phyloP scores from a whole-genome alignment of 2,329 filamentous ascomycete genomes.

The Neonectria sp. region DNA sequence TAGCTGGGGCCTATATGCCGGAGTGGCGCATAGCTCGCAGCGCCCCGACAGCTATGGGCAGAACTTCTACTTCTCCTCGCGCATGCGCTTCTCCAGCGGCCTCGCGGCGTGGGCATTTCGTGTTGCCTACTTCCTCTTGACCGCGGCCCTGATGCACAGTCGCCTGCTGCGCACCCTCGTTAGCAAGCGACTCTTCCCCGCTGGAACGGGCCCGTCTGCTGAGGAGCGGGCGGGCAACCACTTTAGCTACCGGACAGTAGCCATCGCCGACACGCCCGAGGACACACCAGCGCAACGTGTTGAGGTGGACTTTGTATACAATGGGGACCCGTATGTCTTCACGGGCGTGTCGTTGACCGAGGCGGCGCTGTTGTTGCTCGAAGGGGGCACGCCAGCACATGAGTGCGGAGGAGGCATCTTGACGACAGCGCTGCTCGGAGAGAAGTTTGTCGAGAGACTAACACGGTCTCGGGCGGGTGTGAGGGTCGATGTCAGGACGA shows the following conservation, averaged over 20 bases:
- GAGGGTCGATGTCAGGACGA: slow-evolving; percentile 30
- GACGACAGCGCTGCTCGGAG: slow-evolving; percentile 39
- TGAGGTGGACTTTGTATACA: slow-evolving; percentile 34
- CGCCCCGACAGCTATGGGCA: slow-evolving; percentile 19
- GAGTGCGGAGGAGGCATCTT: slow-evolving; percentile 38
- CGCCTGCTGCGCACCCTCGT: slow-evolving; percentile 30
- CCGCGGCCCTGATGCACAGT: slow-evolving; percentile 23
- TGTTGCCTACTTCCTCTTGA: slow-evolving; percentile 22
- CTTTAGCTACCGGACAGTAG: slow-evolving; percentile 36
- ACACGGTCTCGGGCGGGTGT: slow-evolving; percentile 20
- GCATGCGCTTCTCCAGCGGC: slow-evolving; percentile 17
- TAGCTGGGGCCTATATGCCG: slow-evolving; percentile 35
- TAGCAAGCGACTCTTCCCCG: slow-evolving; percentile 29
- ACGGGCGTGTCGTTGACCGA: slow-evolving; percentile 39
- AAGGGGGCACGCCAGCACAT: slow-evolving; percentile 29
- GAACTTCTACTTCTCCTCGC: slow-evolving; percentile 21
- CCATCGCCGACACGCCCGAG: slow-evolving; percentile 25
- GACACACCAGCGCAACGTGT: slow-evolving; percentile 3
- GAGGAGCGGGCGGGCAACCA: slow-evolving; percentile 24
- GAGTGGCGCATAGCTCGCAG: slow-evolving; percentile 8
- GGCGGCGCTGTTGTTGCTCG: slow-evolving; percentile 37
- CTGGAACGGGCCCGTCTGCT: slow-evolving; percentile 37
- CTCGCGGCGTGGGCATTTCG: slow-evolving; percentile 21
- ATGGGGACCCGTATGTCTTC: slow-evolving; percentile 38
- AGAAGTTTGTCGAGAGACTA: slow-evolving; percentile 31